Base-by-base conservation (phyloP, 768 basidiomycete genomes). In the Pulveroboletus sp. region DNA sequence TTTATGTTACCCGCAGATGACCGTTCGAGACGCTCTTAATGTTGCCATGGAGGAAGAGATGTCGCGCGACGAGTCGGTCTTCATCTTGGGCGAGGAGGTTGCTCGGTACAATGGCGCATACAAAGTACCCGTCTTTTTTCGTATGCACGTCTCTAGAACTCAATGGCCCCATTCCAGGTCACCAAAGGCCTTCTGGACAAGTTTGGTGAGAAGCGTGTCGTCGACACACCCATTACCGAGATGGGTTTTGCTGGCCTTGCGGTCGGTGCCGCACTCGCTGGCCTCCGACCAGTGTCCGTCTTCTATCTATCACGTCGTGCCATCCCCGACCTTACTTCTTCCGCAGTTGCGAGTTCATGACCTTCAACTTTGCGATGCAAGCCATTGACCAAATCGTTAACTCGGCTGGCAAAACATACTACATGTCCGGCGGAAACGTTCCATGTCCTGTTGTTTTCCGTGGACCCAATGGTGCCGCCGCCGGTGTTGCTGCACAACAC, bases 351-450 rank as follows among this genome's bases (percentile, higher is more conserved):
- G 95, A 98, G 77, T 99, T 97, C 77, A 98, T 97, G 95, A 98
- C 95, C 14, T 98, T 95, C 79, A 98, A 99, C 79, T 98, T 99
- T 68, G 95, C 95, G 57, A 99, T 98, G 95, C 93, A 94, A 73
- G 94, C 96, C 51, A 98, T 99, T 69, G 96, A 99, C 75, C 96
- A 99, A 66, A 99, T 99, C 56, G 93, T 99, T 72, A 99, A 99
- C 80, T 98, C 96, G n/a, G 96, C 89, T 49, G 96, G 92, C 53
- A 99, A 98, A 78, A 99, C 96, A 5, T 94, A 97, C 73, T 99
- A 99, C 81, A 99, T 99, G 96, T 98, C 96, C 35, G 96, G 96
- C 51, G 96, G 96, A 57, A 97, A 93, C 64, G 94, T 97, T 15
- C 90, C 93, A 10, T 98, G 95, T 76, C 93, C 96, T 21, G 90